A percentile compares a stretch with the other conserved stretches of the same genome.
These are phyloP conservation scores for Aspergillus fructus DNA, from an alignment of 2,329 filamentous ascomycete species.

Conservation along the genomic window DNA sequence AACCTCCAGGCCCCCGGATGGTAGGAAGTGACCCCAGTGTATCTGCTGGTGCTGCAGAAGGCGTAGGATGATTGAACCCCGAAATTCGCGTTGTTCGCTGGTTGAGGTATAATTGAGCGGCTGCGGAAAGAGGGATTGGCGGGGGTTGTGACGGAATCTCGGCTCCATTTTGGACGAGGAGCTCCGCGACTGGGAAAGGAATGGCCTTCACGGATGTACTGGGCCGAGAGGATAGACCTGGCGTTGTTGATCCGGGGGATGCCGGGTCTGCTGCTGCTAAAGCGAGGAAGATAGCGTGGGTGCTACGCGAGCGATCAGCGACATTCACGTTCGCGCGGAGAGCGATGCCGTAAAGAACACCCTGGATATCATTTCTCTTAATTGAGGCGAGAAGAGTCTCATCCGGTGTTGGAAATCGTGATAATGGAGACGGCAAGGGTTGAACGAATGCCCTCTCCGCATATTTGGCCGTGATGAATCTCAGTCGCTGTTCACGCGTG, in stretches of 20 bases:
- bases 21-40: slow-evolving; percentile 62
- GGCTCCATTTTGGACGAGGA: slow-evolving; percentile 90
- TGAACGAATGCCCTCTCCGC: slow-evolving; percentile 80
- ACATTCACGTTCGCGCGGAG: slow-evolving; percentile 84
- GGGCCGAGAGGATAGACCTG: slow-evolving; percentile 30
- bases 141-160: slow-evolving; percentile 75
- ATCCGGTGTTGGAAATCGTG: slow-evolving; percentile 74
- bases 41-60: slow-evolving; percentile 50
- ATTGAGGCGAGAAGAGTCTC: slow-evolving; percentile 89
- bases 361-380: slow-evolving; percentile 93
- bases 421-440: slow-evolving; percentile 68
- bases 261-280: slow-evolving; percentile 91
- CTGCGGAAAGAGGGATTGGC: slow-evolving; percentile 77
- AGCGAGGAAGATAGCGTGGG: slow-evolving; percentile 86
- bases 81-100: slow-evolving; percentile 57
- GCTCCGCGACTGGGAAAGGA: slow-evolving; percentile 84
- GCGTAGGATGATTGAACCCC: slow-evolving; percentile 36
- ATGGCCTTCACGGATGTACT: slow-evolving; percentile 47
- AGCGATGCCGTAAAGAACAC: slow-evolving; percentile 86
- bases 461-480: slow-evolving; percentile 94
- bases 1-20: slow-evolving; percentile 38
- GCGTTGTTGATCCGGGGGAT: slow-evolving; percentile 57
- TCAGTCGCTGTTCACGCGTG: slow-evolving; percentile 84
- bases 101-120: slow-evolving; percentile 81
- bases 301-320: slow-evolving; percentile 79